Base-by-base conservation (phyloP, 257 asterid species). In the Solanum phureja region DNA sequence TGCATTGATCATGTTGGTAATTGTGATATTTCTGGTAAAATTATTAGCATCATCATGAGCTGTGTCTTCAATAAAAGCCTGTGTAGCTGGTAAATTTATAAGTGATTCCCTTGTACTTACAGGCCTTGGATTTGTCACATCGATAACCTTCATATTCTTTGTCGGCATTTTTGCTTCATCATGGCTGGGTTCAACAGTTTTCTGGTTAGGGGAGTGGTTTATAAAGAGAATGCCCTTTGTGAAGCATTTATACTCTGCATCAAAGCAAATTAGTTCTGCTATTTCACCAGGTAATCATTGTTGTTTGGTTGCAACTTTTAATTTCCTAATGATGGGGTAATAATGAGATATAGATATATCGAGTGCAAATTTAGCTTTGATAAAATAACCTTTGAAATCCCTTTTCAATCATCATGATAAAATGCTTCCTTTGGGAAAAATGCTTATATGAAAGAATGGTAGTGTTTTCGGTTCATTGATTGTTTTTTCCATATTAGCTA, bases 51-150 rank as follows among this genome's bases (percentile, higher is more conserved):
- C 87, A 24, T 40, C 87, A 56, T 21, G 72, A 24, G 66, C 42
- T 24, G 69, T 24, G 29, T 42, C 82, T 85, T 68, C 68, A 85
- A 19, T 49, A 49, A 49, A 49, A 85, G 82, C 82, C 11, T 85
- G 82, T 24, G 42, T 44, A 24, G 79, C 79, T 84, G 79, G 87
- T 38, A 37, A 76, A 52, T 38, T 66, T 10, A 10, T 64, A 68
- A 85, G 66, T 85, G 87, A 19, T 83, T 72, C 86, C 72, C 64
- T 87, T 81, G 42, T 21, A 88, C 89, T 83, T 91, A 93, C 98
- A 96, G 99, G 99, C 46, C 98, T 96, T 90, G 99, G 99, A 83
- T 96, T 96, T 93, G 88, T 96, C 66, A 96, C 99, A 12, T 96
- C 98, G 1, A 69, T 96, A 86, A 87, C 94, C 82, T 96, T 96